Evolutionary conservation across 2,329 filamentous ascomycete species (phyloP).

Genomic region (Alternaria dauci): DNA sequence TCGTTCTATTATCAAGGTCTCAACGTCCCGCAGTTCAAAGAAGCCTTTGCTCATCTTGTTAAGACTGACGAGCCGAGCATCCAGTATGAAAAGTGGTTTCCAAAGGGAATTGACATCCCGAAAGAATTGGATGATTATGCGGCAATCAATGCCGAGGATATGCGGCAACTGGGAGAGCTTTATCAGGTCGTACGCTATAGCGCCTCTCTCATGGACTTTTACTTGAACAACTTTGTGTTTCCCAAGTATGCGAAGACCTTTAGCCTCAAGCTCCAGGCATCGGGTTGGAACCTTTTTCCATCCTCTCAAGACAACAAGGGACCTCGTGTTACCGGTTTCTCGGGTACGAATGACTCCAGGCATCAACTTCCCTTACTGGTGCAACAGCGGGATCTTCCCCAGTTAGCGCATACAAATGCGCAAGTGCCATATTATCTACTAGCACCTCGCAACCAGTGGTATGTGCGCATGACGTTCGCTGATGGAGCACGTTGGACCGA

Average conservation of each 20-base stretch:
- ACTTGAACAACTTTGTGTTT: conserved; percentile 71
- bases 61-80: conserved; percentile 65
- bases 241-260: conserved; percentile 72
- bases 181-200: conserved; percentile 51
- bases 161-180: conserved; percentile 57
- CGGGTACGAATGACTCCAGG: conserved; percentile 73
- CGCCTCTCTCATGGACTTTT: conserved; percentile 69
- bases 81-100: conserved; percentile 67
- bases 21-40: conserved; percentile 57
- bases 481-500: conserved; percentile 56
- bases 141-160: conserved; percentile 67
- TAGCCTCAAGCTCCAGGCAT: conserved; percentile 67
- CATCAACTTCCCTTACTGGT: conserved; percentile 69
- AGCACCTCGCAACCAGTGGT: conserved; percentile 60
- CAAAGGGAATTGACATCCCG: conserved; percentile 51
- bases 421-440: conserved; percentile 69
- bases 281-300: conserved; percentile 72
- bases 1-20: conserved; percentile 71
- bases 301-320: conserved; percentile 26
- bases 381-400: conserved; percentile 65
- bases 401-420: conserved; percentile 68
- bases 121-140: conserved; percentile 62
- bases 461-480: conserved; percentile 47
- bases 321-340: conserved; percentile 71
- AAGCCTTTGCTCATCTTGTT: conserved; percentile 61